Evolutionary conservation across 1,284 basidiomycete genomes (phyloP).

Genomic region (Moesziomyces antarcticus): DNA sequence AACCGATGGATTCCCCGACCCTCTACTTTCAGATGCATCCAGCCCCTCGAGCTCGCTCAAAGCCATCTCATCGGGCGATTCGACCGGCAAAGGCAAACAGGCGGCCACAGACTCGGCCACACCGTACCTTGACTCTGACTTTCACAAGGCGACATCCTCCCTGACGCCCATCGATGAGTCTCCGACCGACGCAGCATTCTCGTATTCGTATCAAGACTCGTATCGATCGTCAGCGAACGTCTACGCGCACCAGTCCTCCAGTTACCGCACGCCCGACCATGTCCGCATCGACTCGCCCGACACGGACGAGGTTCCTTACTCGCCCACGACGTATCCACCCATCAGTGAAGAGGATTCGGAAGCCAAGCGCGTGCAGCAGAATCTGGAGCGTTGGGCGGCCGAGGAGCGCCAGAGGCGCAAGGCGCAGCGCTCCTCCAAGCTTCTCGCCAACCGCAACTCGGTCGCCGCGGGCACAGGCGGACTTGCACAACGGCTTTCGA

Average conservation of each 20-base stretch:
- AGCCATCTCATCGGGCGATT: background rate
- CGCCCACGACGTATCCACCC: constrained; percentile 45
- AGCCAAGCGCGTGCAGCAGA: constrained; percentile 52
- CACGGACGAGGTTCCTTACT: constrained; percentile 18
- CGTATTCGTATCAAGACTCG: background rate
- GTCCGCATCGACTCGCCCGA: constrained; percentile 22
- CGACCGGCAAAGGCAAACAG: constrained; percentile 19
- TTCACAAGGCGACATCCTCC: constrained; percentile 9
- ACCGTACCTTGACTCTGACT: constrained; percentile 6
- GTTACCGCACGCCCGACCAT: constrained; percentile 2
- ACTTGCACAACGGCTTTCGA: constrained; percentile 31
- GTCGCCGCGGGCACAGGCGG: constrained; percentile 8
- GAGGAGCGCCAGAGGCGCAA: constrained; percentile 55
- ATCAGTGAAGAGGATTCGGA: constrained; percentile 51
- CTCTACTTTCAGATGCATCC: constrained; percentile 10
- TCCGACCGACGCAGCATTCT: constrained; percentile 9
- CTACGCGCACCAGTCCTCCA: constrained; percentile 8
- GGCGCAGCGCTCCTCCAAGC: constrained; percentile 50
- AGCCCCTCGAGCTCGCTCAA: constrained; percentile 9
- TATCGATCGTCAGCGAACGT: constrained; percentile 25
- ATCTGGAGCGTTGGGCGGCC: constrained; percentile 56
- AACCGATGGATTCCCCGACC: constrained; percentile 4
- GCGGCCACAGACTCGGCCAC: constrained; percentile 17
- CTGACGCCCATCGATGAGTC: constrained; percentile 43
- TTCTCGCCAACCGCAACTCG: constrained; percentile 20